These are phyloP conservation scores for Erythrophleum fordii DNA, from an alignment of 306 rosid genomes.

Conservation along the genomic window DNA sequence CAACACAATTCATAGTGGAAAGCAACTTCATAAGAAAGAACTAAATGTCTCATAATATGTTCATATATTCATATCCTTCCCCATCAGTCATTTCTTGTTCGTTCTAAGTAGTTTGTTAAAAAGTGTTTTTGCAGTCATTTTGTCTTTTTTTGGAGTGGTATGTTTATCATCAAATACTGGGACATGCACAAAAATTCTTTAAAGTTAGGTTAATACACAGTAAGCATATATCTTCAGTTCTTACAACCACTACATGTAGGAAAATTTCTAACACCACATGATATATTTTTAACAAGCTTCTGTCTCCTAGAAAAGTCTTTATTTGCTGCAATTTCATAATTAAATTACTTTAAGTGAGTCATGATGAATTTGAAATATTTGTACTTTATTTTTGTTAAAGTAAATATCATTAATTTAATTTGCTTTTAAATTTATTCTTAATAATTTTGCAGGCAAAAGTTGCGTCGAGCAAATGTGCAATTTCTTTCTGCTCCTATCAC, in stretches of 20 bases:
- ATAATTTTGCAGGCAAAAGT: constrained; percentile 59
- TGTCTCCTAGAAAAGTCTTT: neutral
- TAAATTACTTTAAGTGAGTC: neutral
- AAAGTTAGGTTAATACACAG: neutral
- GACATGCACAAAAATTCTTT: neutral
- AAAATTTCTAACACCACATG: neutral
- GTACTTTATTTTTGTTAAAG: constrained; percentile 4
- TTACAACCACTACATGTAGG: neutral
- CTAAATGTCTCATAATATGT: neutral
- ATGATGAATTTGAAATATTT: neutral
- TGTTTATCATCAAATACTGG: neutral
- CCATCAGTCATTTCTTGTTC: neutral
- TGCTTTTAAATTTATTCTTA: neutral
- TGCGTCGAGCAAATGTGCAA: constrained; percentile 85
- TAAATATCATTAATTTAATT: constrained; percentile 8
- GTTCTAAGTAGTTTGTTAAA: neutral
- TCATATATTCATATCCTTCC: neutral
- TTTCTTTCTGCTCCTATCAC: constrained; percentile 78
- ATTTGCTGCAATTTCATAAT: neutral
- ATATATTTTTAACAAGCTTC: neutral
- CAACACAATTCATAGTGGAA: neutral
- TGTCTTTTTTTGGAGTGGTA: neutral
- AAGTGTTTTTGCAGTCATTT: neutral
- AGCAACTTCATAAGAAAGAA: neutral
- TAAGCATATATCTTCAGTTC: neutral